Evolutionary conservation across 768 basidiomycete species (phyloP).

Genomic region (Gloeophyllum trabeum): DNA sequence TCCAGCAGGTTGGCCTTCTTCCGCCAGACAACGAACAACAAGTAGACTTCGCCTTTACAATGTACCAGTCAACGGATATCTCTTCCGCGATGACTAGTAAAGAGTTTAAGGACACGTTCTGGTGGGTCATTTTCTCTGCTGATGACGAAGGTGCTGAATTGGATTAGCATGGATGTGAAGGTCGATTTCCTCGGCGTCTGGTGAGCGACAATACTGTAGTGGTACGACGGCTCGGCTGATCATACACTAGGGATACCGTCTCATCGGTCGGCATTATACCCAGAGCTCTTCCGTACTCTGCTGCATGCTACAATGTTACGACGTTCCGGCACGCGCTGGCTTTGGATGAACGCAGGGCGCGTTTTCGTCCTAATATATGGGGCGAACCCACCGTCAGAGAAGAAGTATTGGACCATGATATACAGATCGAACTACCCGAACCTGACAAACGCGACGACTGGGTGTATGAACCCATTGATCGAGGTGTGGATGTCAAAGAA

Average conservation of each 20-base stretch:
- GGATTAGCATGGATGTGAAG: slow-evolving; percentile 7
- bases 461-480: not conserved
- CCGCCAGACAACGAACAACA: slow-evolving; percentile 14
- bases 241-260: slow-evolving; percentile 36
- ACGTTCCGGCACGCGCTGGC: slow-evolving; percentile 21
- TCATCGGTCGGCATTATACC: slow-evolving; percentile 38
- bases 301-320: slow-evolving; percentile 30
- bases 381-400: slow-evolving; percentile 3
- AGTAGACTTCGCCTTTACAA: slow-evolving; percentile 15
- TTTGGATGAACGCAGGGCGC: slow-evolving; percentile 20
- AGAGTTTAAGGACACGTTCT: slow-evolving; percentile 14
- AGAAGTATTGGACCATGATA: not conserved
- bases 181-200: slow-evolving; percentile 17
- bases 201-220: not conserved
- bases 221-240: not conserved
- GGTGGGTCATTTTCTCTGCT: slow-evolving; percentile 1
- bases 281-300: slow-evolving; percentile 29
- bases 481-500: not conserved
- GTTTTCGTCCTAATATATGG: slow-evolving; percentile 16
- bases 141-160: no score
- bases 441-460: not conserved
- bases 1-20: slow-evolving; percentile 17
- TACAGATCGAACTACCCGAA: not conserved
- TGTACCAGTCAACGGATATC: slow-evolving; percentile 15
- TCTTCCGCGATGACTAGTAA: slow-evolving; percentile 2